phyloP scores from a whole-genome alignment of 257 asterid genomes.

The Penstemon eatonii region DNA sequence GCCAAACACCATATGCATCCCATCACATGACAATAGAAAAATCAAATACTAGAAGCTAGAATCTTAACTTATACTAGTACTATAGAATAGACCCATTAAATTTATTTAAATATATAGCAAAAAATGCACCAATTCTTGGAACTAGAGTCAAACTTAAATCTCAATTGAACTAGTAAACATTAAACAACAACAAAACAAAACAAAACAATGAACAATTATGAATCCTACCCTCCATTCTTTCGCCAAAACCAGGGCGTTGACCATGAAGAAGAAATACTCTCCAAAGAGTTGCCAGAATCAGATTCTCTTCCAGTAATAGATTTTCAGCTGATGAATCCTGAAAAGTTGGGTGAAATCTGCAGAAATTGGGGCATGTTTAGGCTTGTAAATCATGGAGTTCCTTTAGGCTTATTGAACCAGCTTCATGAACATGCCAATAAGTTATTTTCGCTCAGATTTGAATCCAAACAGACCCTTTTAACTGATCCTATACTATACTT shows the following conservation, averaged over 20 bases:
- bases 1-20: too few species aligned
- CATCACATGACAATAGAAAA: too few species aligned
- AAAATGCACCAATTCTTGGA: too few species aligned
- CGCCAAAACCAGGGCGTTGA: constrained; percentile 18
- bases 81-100: too few species aligned
- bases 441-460: constrained; percentile 49
- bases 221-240: constrained; percentile 74
- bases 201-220: constrained; percentile 34
- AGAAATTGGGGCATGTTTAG: constrained; percentile 87
- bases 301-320: constrained; percentile 62
- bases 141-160: too few species aligned
- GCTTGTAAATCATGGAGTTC: constrained; percentile 76
- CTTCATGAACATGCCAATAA: constrained; percentile 45
- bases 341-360: constrained; percentile 46
- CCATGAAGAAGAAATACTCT: constrained; percentile 6
- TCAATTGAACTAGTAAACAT: too few species aligned
- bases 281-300: constrained; percentile 1
- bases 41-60: too few species aligned
- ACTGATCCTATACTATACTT: constrained; percentile 56
- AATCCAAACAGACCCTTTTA: constrained; percentile 46
- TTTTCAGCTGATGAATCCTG: constrained; percentile 33
- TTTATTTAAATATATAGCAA: too few species aligned
- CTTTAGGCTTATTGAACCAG: constrained; percentile 40
- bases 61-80: too few species aligned
- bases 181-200: too few species aligned